Base-by-base conservation (phyloP, 306 rosid species). In the Sicyos baderoa region DNA sequence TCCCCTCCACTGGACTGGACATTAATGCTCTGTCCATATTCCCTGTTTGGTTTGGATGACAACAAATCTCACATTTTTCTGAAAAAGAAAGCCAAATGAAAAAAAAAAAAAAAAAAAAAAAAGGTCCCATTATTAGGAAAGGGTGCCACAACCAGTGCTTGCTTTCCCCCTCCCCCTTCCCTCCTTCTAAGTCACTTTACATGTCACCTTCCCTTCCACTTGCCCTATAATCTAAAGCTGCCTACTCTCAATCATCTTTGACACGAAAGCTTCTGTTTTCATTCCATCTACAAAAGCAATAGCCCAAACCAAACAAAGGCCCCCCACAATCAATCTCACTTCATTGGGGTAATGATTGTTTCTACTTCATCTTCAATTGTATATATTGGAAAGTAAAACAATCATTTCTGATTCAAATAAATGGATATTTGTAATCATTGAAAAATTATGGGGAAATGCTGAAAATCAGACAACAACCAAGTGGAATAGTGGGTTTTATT, bases 1-100 rank as follows among this genome's bases (percentile, higher is more conserved):
- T 47, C 54, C 40, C 14, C 71, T 45, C 71, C 71, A 66, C 55
- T 66, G 71, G 71, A 66, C 55, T 66, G 71, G 71, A 66, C 54
- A 21, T 21, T 14, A 45, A 65, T 65, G 70, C 70, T 2, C 50
- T 44, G 48, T 66, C 55, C 71, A 66, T 66, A 66, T 66, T 66
- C 71, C 42, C 71, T 66, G 15, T 66, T 47, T 45, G 71, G 71
- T 40, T 40, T 40, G 45, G 45, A 66, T 66, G 37, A 47, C 71
- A 66, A 66, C 71, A 66, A 66, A 66, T 21, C 71, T 47, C 15
- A 66, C 40, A 45, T 66, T 66, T 66, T 47, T 66, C 55, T 47
- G 55, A 66, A 44, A 62, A 35, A 29, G 45, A 37, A 64, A 5
- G 70, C 21, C 54, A 44, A 65, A 11, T 11, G 8, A 40, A 62